Base-by-base conservation (phyloP, 2,329 filamentous ascomycete species). In the Chaetomium sp. region DNA sequence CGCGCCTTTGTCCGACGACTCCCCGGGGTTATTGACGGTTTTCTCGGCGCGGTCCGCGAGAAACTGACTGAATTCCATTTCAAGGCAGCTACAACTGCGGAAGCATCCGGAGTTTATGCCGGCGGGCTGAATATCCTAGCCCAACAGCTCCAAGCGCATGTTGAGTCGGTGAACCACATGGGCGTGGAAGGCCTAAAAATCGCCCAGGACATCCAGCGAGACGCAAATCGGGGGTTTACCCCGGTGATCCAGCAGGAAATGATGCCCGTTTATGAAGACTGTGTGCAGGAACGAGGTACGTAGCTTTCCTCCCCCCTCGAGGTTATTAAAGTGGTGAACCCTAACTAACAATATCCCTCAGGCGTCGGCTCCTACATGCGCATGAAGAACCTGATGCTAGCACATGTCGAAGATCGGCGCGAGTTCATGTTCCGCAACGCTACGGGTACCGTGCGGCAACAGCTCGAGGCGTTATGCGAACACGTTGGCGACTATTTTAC, bases 361-460 rank as follows among this genome's bases (percentile, higher is more conserved):
- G 65, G 65, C 2, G 7, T 45, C 1, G 65, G 65, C 1, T 65
- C 54, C 1, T 67, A 46, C 36, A 59, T 49, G 40, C 64, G 65
- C 7, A 67, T 67, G 65, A 67, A 66, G 57, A 44, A 43, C 8
- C 47, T 59, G 36, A 66, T 66, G 64, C 38, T 59, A 6, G 27
- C 12, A 3, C 64, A 66, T 50, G 65, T 66, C n/a, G 52, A 53
- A 3, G 37, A 33, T 2, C 12, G 49, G 2, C 53, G 56, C 7
- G 35, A 52, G 5, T 50, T 27, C 37, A 67, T 66, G 61, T 67
- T 67, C 44, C 55, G 51, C 7, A 46, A 47, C 38, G 61, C 62
- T 50, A 63, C 61, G 19, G 51, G 59, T 48, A 56, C 33, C 10
- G 64, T 67, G 6, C 54, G 55, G 38, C 11, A 49, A 9, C 59